Conservation (phyloP, 495 filamentous ascomycete species). For the Xylaria palmicola region DNA sequence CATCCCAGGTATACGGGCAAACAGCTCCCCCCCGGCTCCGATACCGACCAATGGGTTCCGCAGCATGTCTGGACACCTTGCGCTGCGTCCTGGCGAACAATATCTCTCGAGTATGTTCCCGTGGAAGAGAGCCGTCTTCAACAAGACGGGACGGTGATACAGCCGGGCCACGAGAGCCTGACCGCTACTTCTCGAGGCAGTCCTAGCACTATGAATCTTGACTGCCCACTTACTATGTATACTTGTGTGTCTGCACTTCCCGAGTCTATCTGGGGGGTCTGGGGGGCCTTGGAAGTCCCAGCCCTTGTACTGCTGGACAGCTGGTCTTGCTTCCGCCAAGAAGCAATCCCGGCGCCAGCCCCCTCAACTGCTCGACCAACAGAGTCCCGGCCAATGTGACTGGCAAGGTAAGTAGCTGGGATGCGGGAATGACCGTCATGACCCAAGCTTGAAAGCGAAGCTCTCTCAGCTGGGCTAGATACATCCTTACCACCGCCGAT, state of each 20-base stretch:
- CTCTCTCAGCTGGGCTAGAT: not conserved
- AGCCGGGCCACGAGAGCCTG: not conserved
- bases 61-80: not conserved
- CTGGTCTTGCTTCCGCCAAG: conserved; percentile 5
- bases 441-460: not conserved
- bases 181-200: conserved; percentile 11
- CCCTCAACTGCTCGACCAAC: not conserved
- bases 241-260: not conserved
- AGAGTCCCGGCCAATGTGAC: too few species aligned
- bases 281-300: not conserved
- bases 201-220: not conserved
- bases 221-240: not conserved
- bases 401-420: not conserved
- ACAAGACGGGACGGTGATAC: not conserved
- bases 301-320: not conserved
- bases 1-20: not conserved
- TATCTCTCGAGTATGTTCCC: not conserved
- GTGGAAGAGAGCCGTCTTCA: not conserved
- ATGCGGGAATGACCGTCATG: not conserved
- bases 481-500: not conserved
- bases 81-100: not conserved
- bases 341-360: conserved; percentile 1
- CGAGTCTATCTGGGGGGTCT: not conserved
- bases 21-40: not conserved
- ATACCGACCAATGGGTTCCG: not conserved